Conservation (phyloP, 305 asterid species). For the Fraxinus ornus region DNA sequence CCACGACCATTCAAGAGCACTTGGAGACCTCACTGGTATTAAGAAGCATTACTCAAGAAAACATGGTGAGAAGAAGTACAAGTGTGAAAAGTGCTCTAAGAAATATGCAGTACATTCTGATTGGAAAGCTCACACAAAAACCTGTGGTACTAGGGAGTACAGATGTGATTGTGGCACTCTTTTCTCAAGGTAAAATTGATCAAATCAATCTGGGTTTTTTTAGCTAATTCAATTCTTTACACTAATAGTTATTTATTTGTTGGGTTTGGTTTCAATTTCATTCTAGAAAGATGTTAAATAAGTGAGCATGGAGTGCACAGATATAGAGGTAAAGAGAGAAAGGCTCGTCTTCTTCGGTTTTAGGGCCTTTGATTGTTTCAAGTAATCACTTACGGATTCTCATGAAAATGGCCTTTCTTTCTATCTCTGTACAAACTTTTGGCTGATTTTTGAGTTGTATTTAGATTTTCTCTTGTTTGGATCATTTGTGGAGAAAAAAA, state of each 20-base stretch:
- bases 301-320: neutral
- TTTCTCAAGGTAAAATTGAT: slow-evolving; percentile 54
- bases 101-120: slow-evolving; percentile 88
- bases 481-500: slow-evolving; percentile 48
- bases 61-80: slow-evolving; percentile 75
- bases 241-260: neutral
- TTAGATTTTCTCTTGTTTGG: slow-evolving; percentile 54
- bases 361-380: slow-evolving; percentile 16
- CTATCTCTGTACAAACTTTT: slow-evolving; percentile 10
- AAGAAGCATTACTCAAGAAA: slow-evolving; percentile 73
- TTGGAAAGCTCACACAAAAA: slow-evolving; percentile 84
- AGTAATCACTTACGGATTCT: slow-evolving; percentile 16
- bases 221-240: neutral
- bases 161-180: slow-evolving; percentile 82
- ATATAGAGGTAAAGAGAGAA: neutral
- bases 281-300: neutral
- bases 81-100: slow-evolving; percentile 77
- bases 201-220: neutral
- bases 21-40: slow-evolving; percentile 82
- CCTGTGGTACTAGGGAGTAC: slow-evolving; percentile 79
- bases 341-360: slow-evolving; percentile 5
- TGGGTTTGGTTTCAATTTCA: neutral
- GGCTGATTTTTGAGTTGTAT: neutral
- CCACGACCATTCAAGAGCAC: slow-evolving; percentile 77
- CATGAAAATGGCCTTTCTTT: neutral